Evolutionary conservation across 2,329 filamentous ascomycete genomes (phyloP).

Genomic region (Drechslerella coelobrocha): DNA sequence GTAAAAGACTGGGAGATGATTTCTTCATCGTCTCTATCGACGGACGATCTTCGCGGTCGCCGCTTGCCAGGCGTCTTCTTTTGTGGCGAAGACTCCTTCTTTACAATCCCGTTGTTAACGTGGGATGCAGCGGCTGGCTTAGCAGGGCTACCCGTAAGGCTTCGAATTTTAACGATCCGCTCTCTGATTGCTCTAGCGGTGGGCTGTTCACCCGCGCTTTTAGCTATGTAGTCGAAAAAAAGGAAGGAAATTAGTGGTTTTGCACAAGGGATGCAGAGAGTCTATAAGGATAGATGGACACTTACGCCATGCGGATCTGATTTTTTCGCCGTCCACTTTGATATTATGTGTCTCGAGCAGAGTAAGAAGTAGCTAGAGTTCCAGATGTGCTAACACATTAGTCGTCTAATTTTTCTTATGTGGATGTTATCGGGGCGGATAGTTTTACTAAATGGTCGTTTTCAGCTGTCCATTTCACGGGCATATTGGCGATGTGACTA

Average conservation of each 20-base stretch:
- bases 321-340: conserved; percentile 43
- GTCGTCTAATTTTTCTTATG: neutral
- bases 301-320: conserved; percentile 46
- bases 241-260: neutral
- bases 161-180: conserved; percentile 42
- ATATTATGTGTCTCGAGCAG: conserved; percentile 40
- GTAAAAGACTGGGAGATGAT: conserved; percentile 21
- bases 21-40: conserved; percentile 37
- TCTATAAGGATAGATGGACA: neutral
- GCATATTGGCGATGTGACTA: conserved; percentile 24
- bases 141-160: conserved; percentile 23
- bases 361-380: conserved; percentile 32
- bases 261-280: neutral
- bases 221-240: conserved; percentile 8
- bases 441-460: conserved; percentile 50
- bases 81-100: conserved; percentile 40
- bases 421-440: no score
- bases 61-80: conserved; percentile 31
- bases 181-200: conserved; percentile 43
- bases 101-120: conserved; percentile 45
- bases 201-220: conserved; percentile 34
- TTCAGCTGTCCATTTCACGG: conserved; percentile 46
- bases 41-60: conserved; percentile 3
- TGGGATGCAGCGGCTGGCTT: conserved; percentile 21
- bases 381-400: neutral